These are phyloP conservation scores for Naganishia liquefaciens DNA, from an alignment of 1,284 basidiomycete species.

Conservation along the genomic window DNA sequence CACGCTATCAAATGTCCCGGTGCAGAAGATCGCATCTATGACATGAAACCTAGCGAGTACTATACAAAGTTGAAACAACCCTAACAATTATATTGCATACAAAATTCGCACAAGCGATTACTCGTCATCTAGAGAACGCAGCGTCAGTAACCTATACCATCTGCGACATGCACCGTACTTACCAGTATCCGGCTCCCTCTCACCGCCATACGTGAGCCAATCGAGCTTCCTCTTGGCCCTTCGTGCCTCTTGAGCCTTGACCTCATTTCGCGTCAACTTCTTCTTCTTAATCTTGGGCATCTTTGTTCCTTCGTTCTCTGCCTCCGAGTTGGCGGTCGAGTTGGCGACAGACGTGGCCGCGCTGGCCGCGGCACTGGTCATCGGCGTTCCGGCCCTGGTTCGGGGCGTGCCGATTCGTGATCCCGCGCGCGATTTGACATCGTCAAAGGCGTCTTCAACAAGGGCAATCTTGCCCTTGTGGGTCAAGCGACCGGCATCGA, in stretches of 20 bases:
- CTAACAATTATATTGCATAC: conserved; percentile 12
- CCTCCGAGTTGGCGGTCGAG: conserved; percentile 54
- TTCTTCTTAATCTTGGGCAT: conserved; percentile 66
- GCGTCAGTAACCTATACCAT: neutral
- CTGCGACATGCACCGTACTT: conserved; percentile 12
- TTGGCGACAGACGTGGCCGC: conserved; percentile 50
- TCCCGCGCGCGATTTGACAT: conserved; percentile 56
- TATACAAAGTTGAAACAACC: neutral
- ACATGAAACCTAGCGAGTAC: neutral
- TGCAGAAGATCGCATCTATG: conserved; percentile 7
- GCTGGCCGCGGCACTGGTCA: conserved; percentile 52
- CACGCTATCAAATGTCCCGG: neutral
- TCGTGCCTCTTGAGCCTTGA: conserved; percentile 83
- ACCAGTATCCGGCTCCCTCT: conserved; percentile 52
- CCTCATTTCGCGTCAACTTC: conserved; percentile 84
- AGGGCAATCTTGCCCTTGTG: conserved; percentile 84
- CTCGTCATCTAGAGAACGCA: conserved; percentile 7
- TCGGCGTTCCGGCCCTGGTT: conserved; percentile 38
- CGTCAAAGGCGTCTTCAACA: conserved; percentile 72
- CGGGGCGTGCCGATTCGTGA: conserved; percentile 51
- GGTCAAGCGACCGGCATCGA: conserved; percentile 64
- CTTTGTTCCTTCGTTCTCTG: conserved; percentile 49
- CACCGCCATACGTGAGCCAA: conserved; percentile 79
- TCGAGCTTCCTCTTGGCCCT: conserved; percentile 73
- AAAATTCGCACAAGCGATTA: neutral